These are phyloP conservation scores for Platismatia glauca DNA, from an alignment of 495 filamentous ascomycete genomes.

Conservation along the genomic window DNA sequence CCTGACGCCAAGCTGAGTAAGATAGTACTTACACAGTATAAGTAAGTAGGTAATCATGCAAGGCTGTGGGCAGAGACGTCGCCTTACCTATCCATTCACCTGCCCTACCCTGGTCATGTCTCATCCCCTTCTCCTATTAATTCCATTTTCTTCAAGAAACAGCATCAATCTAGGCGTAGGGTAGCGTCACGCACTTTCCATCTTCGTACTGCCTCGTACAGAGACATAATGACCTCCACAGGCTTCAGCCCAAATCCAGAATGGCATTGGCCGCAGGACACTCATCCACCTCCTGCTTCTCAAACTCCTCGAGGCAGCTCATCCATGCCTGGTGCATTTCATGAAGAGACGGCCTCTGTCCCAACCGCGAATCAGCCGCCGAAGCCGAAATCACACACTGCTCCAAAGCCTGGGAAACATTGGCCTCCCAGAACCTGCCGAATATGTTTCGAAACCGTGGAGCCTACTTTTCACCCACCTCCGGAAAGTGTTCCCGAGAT, in stretches of 20 bases:
- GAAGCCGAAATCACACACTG: not conserved
- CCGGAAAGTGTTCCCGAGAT: slow-evolving; percentile 52
- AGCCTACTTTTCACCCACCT: slow-evolving; percentile 63
- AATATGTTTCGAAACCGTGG: slow-evolving; percentile 82
- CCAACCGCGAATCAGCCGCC: not conserved
- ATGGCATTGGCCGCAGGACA: slow-evolving; percentile 32
- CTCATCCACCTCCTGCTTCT: slow-evolving; percentile 16
- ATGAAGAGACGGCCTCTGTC: slow-evolving; percentile 10
- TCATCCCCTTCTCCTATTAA: not conserved
- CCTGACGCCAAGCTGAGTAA: no score
- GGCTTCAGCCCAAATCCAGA: slow-evolving; percentile 27
- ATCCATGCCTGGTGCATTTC: slow-evolving; percentile 23
- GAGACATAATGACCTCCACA: slow-evolving; percentile 26
- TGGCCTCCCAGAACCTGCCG: slow-evolving; percentile 72
- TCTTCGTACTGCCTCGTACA: not conserved
- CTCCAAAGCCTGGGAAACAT: slow-evolving; percentile 34
- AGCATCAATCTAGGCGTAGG: not conserved
- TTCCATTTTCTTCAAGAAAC: not conserved
- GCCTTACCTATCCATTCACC: not conserved
- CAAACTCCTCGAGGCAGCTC: not conserved
- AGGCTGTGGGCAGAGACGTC: not conserved
- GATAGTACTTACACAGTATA: no score
- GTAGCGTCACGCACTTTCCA: not conserved
- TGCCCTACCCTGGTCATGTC: slow-evolving; percentile 4
- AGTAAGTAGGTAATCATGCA: not conserved